Evolutionary conservation across 495 filamentous ascomycete species (phyloP).

Genomic region (Penicillium riverlandense): DNA sequence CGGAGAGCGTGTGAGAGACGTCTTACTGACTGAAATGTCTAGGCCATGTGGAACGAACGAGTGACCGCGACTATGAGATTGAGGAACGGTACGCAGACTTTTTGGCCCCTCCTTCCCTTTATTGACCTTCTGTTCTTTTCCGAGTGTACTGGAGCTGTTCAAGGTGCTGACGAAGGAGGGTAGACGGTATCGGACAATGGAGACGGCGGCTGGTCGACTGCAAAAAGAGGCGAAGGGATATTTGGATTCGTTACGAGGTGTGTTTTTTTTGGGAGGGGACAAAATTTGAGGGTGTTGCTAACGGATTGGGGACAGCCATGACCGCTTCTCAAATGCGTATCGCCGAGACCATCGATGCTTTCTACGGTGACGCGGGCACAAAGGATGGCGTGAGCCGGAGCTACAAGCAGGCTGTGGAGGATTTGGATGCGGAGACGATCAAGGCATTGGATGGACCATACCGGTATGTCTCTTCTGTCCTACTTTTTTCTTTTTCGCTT

Average conservation of each 20-base stretch:
- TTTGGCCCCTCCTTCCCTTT: no score
- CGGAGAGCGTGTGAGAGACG: no score
- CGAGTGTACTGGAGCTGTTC: background rate
- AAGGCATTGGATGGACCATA: conserved; percentile 98
- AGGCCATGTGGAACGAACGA: conserved; percentile 97
- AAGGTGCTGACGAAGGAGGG: conserved; percentile 6
- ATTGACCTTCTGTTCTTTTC: background rate
- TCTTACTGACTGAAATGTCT: background rate
- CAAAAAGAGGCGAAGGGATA: conserved; percentile 99
- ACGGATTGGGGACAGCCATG: conserved; percentile 60
- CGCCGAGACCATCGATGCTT: conserved; percentile 97
- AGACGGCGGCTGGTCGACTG: conserved; percentile 79
- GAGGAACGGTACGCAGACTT: conserved; percentile 69
- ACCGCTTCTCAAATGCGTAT: conserved; percentile 99
- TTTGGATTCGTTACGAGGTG: conserved; percentile 86
- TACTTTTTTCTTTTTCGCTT: no score
- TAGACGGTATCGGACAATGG: conserved; percentile 93
- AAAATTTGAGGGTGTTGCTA: background rate
- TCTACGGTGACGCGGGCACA: conserved; percentile 94
- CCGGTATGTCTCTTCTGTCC: conserved; percentile 40
- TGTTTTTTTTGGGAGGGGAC: background rate
- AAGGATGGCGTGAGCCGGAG: conserved; percentile 89
- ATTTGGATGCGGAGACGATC: conserved; percentile 95
- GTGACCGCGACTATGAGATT: conserved; percentile 96
- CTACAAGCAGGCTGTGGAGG: conserved; percentile 97